Percentiles rank a stretch among this genome's conserved stretches.
These are phyloP conservation scores for Martiniozyma abietophila DNA, from an alignment of 805 yeast genomes.

Conservation along the genomic window DNA sequence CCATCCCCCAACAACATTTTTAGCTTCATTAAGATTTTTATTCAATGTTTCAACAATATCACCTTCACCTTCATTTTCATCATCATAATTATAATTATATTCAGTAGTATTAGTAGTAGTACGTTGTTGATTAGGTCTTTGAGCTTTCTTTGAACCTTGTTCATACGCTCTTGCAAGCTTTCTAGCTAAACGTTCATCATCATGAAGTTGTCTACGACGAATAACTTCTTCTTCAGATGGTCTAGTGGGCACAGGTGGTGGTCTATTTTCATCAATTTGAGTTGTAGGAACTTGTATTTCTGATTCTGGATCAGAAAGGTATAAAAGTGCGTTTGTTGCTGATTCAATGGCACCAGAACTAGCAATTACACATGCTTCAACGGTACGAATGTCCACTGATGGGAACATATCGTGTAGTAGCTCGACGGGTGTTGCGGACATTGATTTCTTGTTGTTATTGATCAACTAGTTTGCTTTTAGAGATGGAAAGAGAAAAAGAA, in stretches of 20 bases:
- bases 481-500: too few species aligned
- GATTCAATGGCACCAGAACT: constrained; percentile 72
- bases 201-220: constrained; percentile 23
- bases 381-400: constrained; percentile 53
- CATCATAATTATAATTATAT: constrained; percentile 1
- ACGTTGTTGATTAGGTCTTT: background rate
- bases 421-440: constrained; percentile 36
- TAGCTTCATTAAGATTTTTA: constrained; percentile 76
- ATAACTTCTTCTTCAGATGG: constrained; percentile 26
- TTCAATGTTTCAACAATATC: constrained; percentile 52
- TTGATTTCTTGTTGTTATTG: constrained; percentile 37
- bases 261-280: background rate
- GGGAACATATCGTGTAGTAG: constrained; percentile 84
- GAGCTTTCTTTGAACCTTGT: constrained; percentile 9
- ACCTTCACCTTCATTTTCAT: constrained; percentile 32
- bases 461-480: background rate
- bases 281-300: constrained; percentile 40
- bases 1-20: constrained; percentile 70
- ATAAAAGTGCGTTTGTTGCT: constrained; percentile 82
- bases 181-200: constrained; percentile 77
- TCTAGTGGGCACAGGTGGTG: constrained; percentile 24
- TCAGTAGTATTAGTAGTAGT: constrained; percentile 1
- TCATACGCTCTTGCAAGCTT: constrained; percentile 59
- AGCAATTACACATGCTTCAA: constrained; percentile 78
- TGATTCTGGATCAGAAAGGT: constrained; percentile 62